Conservation (phyloP, 108 stramenopile genomes). For the Mediolabrus comicus region DNA sequence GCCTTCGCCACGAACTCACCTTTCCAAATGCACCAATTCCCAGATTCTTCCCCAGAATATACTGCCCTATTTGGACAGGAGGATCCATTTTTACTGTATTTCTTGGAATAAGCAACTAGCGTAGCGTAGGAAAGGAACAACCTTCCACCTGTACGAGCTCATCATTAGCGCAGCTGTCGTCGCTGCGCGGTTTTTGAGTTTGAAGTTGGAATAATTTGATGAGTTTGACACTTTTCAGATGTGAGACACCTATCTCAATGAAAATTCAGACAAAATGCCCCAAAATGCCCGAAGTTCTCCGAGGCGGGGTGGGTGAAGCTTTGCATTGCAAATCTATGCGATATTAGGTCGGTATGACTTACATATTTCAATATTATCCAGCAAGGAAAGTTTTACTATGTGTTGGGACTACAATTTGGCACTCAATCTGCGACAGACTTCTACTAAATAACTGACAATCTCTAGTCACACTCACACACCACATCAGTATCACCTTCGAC, state of each 20-base stretch:
- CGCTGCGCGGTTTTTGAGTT: too few species aligned
- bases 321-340: too few species aligned
- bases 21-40: slow-evolving; percentile 99
- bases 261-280: too few species aligned
- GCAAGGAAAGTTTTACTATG: not conserved
- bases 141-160: not conserved
- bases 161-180: too few species aligned
- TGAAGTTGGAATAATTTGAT: too few species aligned
- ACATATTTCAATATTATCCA: too few species aligned
- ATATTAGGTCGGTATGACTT: too few species aligned
- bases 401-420: not conserved
- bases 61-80: slow-evolving; percentile 95
- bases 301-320: too few species aligned
- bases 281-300: too few species aligned
- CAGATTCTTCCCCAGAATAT: slow-evolving; percentile 97
- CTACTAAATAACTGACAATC: not conserved
- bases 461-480: not conserved
- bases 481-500: not conserved
- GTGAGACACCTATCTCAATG: too few species aligned
- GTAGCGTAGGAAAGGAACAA: not conserved
- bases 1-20: slow-evolving; percentile 51
- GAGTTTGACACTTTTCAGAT: too few species aligned
- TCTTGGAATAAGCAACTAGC: not conserved
- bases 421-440: not conserved
- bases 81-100: slow-evolving; percentile 41